Base-by-base conservation (phyloP, 2,329 filamentous ascomycete species). In the Alternaria gansuensis region DNA sequence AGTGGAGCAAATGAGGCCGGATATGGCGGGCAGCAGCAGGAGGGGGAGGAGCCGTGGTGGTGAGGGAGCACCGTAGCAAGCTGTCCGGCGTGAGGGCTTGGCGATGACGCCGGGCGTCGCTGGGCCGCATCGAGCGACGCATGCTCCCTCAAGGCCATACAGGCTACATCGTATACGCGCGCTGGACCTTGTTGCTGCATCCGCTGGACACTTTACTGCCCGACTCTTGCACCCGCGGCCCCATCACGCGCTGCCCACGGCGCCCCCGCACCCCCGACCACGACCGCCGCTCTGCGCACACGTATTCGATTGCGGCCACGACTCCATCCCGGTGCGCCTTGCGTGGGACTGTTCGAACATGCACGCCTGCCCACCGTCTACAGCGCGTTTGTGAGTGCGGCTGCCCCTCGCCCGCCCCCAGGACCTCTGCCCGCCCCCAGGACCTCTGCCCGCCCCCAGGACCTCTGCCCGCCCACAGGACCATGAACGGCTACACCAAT, bases 311-410 rank as follows among this genome's bases (percentile, higher is more conserved):
- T 53, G 54, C 56, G 50, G 44, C 50, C 28, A 51, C 40, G 17
- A 43, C 37, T 46, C 45, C 28, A 46, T 14, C 54, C 28, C 33
- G 36, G 13, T n/a, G 37, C 51, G 28, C 56, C 41, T 31, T 43
- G 39, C 24, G 23, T 41, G 41, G 33, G 36, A 34, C 44, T 41
- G 56, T 52, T 52, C 62, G 65, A 71, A 58, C 58, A 75, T 76
- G 72, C 67, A 57, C 66, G 54, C 41, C 60, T 63, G 57, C 53
- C 46, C 53, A 29, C 55, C 58, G 44, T 52, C 52, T 71, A 73
- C 62, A 60, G 68, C 62, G 71, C 68, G 68, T 69, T 65, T 66
- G 75, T 77, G 77, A 79, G 77, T 72, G 74, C 76, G 66, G 75
- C 77, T 65, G 74, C 66, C 68, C 74, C 68, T 54, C 65, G 73